Base-by-base conservation (phyloP, 2,329 filamentous ascomycete species). In the Neofusicoccum kwambonambiense region DNA sequence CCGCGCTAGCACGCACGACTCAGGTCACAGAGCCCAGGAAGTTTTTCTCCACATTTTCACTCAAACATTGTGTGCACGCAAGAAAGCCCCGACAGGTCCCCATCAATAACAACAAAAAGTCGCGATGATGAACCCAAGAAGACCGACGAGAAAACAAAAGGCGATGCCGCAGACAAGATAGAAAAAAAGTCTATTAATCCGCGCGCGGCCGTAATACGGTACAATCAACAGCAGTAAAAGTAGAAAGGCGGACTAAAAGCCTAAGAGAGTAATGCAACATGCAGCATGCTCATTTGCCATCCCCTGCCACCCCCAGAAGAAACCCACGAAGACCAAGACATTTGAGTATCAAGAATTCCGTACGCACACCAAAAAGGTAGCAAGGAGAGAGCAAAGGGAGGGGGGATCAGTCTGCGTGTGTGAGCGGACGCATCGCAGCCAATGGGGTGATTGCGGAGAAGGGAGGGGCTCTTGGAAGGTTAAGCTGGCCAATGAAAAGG, bases 171-270 rank as follows among this genome's bases (percentile, higher is more conserved):
- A 17, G 15, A 17, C 13, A 39, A 15, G 27, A 37, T 17, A 12
- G 15, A 39, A 19, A 39, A 44, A 15, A 37, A 52, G 50, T 52
- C 50, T 52, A 52, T 52, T 52, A 52, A 52, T 52, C 50, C 50
- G 50, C 50, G 41, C 41, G 8, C 50, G 50, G 50, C 50, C 50
- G 50, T 51, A 51, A 51, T 51, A 51, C 49, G 49, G 49, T 52
- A 52, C 50, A 52, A 39, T 22, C 27, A n/a, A 52, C 51, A 57
- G 47, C 47, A 27, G 47, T 19, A 57, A 27, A 42, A 17, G 7
- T 9, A 57, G 35, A 57, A 6, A 8, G 12, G 19, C 9, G 17
- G n/a, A 35, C 37, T 31, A 42, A 13, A 37, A n/a, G 17, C 4
- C n/a, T n/a, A 12, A 22, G 15, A 34, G 31, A 51, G 49, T 51